phyloP scores from a whole-genome alignment of 164 flowering plant genomes.

The Tetracentron sinense region DNA sequence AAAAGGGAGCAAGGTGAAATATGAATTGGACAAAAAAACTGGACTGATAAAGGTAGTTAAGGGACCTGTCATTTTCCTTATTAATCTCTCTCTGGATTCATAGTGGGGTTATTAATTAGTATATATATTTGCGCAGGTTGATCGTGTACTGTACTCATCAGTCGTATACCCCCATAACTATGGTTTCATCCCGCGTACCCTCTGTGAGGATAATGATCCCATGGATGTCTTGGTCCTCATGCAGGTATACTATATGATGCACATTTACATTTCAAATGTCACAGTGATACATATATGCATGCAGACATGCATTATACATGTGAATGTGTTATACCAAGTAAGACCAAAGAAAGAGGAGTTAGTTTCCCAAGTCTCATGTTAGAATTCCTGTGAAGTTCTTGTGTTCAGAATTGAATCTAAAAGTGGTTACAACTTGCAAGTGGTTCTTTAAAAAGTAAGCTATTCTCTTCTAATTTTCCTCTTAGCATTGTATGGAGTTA shows the following conservation, averaged over 20 bases:
- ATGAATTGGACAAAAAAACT: conserved; percentile 90
- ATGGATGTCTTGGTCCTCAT: conserved; percentile 80
- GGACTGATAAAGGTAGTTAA: conserved; percentile 79
- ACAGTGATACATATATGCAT: background rate
- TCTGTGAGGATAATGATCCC: conserved; percentile 90
- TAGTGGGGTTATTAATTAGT: background rate
- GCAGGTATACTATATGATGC: conserved; percentile 53
- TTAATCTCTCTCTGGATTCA: background rate
- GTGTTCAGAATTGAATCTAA: too few species aligned
- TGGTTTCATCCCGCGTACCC: conserved; percentile 89
- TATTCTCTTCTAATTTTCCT: too few species aligned
- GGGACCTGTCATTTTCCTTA: conserved; percentile 4
- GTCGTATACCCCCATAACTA: conserved; percentile 96
- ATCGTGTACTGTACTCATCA: conserved; percentile 82
- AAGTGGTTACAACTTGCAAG: too few species aligned
- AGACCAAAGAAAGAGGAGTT: too few species aligned
- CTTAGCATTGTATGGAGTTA: too few species aligned
- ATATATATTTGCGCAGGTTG: conserved; percentile 58
- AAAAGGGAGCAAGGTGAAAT: conserved; percentile 94
- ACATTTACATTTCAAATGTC: background rate
- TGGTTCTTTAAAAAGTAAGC: too few species aligned
- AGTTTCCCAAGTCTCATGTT: too few species aligned
- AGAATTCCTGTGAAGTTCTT: too few species aligned
- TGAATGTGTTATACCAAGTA: background rate
- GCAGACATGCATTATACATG: background rate